Evolutionary conservation across 2,329 filamentous ascomycete genomes (phyloP).

Genomic region (Botryotinia narcissicola): DNA sequence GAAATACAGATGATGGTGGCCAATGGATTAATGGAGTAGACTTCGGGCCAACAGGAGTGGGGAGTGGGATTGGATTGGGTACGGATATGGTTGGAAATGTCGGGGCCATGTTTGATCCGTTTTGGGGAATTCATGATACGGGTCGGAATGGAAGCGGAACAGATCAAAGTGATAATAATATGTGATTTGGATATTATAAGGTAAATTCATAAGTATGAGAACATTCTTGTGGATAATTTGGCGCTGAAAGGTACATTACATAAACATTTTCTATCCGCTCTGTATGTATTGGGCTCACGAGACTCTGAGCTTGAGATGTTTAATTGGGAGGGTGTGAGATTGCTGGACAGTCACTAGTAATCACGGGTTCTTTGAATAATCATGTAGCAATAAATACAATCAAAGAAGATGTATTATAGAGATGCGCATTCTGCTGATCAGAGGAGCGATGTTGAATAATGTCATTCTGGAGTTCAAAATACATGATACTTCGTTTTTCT

Average conservation of each 20-base stretch:
- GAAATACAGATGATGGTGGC: not conserved
- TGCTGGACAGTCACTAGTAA: not conserved
- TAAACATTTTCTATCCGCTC: not conserved
- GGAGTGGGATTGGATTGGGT: not conserved
- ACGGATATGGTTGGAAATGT: conserved; percentile 4
- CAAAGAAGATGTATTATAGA: not conserved
- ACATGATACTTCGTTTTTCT: not conserved
- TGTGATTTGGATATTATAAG: not conserved
- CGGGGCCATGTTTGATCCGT: conserved; percentile 3
- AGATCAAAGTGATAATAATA: not conserved
- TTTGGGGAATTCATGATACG: conserved; percentile 1
- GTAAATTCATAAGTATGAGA: not conserved
- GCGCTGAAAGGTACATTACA: not conserved
- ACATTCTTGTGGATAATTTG: not conserved
- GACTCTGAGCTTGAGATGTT: not conserved
- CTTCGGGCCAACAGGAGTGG: not conserved
- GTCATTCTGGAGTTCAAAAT: not conserved
- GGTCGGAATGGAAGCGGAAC: not conserved
- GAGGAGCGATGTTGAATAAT: not conserved
- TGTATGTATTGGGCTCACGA: not conserved
- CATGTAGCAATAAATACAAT: not conserved
- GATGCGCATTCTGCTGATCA: not conserved
- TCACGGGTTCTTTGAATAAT: not conserved
- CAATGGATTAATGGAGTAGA: conserved; percentile 3
- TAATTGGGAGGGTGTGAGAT: not conserved